Conservation (phyloP, 139 green algal genomes). For the Tetratostichococcus sp. region DNA sequence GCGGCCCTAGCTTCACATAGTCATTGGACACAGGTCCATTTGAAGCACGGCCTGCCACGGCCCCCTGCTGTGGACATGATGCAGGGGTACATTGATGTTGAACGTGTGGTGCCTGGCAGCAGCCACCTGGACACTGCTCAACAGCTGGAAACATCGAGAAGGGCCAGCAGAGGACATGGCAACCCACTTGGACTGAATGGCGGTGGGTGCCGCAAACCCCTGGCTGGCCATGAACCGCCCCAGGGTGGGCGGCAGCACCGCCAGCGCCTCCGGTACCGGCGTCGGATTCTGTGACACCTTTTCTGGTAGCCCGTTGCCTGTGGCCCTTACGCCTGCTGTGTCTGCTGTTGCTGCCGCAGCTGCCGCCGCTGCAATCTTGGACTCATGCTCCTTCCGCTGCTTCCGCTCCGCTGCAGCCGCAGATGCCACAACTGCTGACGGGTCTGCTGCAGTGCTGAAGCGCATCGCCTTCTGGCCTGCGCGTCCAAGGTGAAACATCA, state of each 20-base stretch:
- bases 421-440: constrained; percentile 4
- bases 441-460: neutral
- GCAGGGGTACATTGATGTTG: too few species aligned
- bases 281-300: neutral
- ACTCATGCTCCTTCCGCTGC: constrained; percentile 22
- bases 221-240: constrained; percentile 52
- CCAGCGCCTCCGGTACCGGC: constrained; percentile 10
- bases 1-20: too few species aligned
- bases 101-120: too few species aligned
- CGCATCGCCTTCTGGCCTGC: constrained; percentile 3
- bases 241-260: constrained; percentile 33
- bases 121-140: too few species aligned
- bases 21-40: too few species aligned
- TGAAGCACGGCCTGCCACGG: too few species aligned
- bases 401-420: neutral
- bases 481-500: neutral
- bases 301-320: neutral
- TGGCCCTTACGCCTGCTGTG: neutral
- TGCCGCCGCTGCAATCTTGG: neutral
- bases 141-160: too few species aligned
- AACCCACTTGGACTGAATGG: constrained; percentile 53
- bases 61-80: too few species aligned
- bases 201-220: constrained; percentile 60
- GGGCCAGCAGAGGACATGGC: too few species aligned
- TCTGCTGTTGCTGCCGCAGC: too few species aligned